phyloP scores from a whole-genome alignment of 352 stramenopile genomes.

The Globisporangium cederbergense region DNA sequence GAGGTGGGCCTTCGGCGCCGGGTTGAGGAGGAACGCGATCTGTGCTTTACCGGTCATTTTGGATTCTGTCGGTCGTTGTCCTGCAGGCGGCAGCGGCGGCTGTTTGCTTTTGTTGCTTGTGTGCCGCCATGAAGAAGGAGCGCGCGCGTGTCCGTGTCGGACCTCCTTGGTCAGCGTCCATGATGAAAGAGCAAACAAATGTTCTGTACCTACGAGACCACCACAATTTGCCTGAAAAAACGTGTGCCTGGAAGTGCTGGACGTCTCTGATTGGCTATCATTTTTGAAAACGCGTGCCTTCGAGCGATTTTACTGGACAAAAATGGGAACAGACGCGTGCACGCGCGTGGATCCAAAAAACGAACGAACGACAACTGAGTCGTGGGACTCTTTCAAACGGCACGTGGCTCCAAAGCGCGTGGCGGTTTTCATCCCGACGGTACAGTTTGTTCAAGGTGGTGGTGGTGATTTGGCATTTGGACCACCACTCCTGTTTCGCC shows the following conservation, averaged over 20 bases:
- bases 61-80: slow-evolving; percentile 9
- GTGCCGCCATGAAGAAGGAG: not conserved
- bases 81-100: not conserved
- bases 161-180: slow-evolving; percentile 1
- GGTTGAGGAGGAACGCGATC: slow-evolving; percentile 47
- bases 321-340: not conserved
- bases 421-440: not conserved
- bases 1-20: slow-evolving; percentile 10
- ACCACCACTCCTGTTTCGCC: not conserved
- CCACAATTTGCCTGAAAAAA: not conserved
- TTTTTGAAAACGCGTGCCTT: not conserved
- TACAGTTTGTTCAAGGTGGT: not conserved
- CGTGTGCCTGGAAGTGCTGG: not conserved
- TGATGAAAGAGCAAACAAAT: not conserved
- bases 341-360: not conserved
- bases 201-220: not conserved
- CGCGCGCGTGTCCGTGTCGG: slow-evolving; percentile 2
- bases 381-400: not conserved
- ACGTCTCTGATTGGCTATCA: not conserved
- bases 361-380: not conserved
- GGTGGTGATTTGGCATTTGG: not conserved
- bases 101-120: not conserved
- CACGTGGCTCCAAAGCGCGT: not conserved
- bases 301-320: not conserved
- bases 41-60: slow-evolving; percentile 39